A percentile compares a stretch with the other conserved stretches of the same genome.
Evolutionary conservation across 73 alveolate species (phyloP).

Genomic region (Durusdinium trenchii): DNA sequence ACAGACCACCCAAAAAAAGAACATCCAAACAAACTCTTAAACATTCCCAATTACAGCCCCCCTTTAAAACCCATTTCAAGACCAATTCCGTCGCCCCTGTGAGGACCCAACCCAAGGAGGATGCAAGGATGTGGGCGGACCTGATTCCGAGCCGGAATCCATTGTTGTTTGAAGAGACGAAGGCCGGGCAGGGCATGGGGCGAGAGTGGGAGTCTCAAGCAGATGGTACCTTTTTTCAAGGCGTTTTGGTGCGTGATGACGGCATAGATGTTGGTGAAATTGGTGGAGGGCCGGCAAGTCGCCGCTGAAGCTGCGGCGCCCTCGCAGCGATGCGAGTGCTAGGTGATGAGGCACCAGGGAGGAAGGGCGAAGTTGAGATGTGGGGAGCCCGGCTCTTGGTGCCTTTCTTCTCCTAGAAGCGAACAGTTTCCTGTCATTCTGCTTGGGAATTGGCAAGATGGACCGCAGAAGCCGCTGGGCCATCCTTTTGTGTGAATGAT

Average conservation of each 20-base stretch:
- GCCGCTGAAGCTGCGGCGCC: not conserved
- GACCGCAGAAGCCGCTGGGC: too few species aligned
- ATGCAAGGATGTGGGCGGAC: slow-evolving; percentile 79
- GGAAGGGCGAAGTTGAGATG: too few species aligned
- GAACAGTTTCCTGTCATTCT: not conserved
- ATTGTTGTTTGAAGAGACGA: not conserved
- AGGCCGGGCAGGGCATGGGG: not conserved
- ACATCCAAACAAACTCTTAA: too few species aligned
- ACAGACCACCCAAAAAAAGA: not conserved
- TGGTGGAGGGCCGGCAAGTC: not conserved
- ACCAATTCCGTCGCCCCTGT: not conserved
- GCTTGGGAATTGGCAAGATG: slow-evolving; percentile 66
- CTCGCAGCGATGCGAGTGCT: not conserved
- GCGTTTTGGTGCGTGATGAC: not conserved
- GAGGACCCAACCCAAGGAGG: slow-evolving; percentile 84
- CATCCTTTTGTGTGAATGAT: too few species aligned
- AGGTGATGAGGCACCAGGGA: not conserved
- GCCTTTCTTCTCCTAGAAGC: not conserved
- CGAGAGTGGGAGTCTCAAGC: not conserved
- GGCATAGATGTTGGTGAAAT: not conserved
- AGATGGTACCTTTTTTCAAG: not conserved
- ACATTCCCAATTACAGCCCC: too few species aligned
- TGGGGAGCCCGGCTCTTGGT: slow-evolving; percentile 22
- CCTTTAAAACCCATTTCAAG: too few species aligned
- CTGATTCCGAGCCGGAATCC: slow-evolving; percentile 14